Evolutionary conservation across 2,329 filamentous ascomycete species (phyloP).

Genomic region (Fusarium concolor): DNA sequence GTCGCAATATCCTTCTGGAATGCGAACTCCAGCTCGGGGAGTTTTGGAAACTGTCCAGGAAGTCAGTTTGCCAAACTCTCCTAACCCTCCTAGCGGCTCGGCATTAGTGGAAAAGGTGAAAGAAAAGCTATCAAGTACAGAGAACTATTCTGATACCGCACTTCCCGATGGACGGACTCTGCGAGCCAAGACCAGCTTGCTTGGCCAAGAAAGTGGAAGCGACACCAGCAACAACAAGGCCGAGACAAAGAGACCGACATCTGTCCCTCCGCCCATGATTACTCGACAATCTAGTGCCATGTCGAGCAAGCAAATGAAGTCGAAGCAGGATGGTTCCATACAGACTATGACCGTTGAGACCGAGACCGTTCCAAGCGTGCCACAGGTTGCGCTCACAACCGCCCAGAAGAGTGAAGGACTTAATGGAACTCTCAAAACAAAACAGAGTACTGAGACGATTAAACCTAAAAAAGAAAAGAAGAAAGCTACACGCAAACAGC

Average conservation of each 20-base stretch:
- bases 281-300: slow-evolving; percentile 73
- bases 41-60: slow-evolving; percentile 92
- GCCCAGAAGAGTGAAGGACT: slow-evolving; percentile 72
- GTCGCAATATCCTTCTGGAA: slow-evolving; percentile 59
- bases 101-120: slow-evolving; percentile 63
- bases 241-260: slow-evolving; percentile 57
- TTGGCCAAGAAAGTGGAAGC: slow-evolving; percentile 69
- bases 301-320: slow-evolving; percentile 75
- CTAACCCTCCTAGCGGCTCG: slow-evolving; percentile 61
- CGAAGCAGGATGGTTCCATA: slow-evolving; percentile 80
- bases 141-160: slow-evolving; percentile 56
- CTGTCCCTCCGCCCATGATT: slow-evolving; percentile 64
- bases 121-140: slow-evolving; percentile 59
- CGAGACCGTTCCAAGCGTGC: slow-evolving; percentile 91
- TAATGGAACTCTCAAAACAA: slow-evolving; percentile 81
- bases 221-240: slow-evolving; percentile 70
- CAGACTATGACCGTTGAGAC: slow-evolving; percentile 98
- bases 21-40: slow-evolving; percentile 70
- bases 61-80: slow-evolving; percentile 81
- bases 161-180: slow-evolving; percentile 56
- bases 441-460: slow-evolving; percentile 95
- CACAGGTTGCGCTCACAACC: slow-evolving; percentile 79
- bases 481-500: slow-evolving; percentile 79
- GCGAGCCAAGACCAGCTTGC: slow-evolving; percentile 60
- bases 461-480: slow-evolving; percentile 94